Conservation (phyloP, 129 eudicot species). For the Mikania micrantha region DNA sequence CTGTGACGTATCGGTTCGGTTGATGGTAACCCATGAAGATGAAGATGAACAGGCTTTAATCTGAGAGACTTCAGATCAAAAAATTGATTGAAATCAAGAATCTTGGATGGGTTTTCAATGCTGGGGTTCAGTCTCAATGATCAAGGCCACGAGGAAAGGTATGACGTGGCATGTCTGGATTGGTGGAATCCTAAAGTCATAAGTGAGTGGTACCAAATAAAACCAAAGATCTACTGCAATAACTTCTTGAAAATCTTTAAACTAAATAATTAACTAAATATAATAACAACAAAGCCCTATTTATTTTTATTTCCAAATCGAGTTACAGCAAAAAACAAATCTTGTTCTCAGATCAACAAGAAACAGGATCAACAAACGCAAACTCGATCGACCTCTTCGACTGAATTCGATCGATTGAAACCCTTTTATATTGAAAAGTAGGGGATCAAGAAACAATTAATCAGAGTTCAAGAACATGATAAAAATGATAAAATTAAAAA, state of each 20-base stretch:
- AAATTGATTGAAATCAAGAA: background rate
- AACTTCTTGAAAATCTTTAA: conserved; percentile 17
- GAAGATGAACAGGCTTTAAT: conserved; percentile 7
- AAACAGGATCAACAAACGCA: too few relatives aligned
- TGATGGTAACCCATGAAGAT: background rate
- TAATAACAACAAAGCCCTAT: conserved; percentile 18
- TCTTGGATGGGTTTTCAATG: background rate
- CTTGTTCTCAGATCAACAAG: conserved; percentile 3
- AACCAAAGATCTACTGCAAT: conserved; percentile 22
- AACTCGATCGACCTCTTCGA: too few relatives aligned
- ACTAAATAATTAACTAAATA: conserved; percentile 8
- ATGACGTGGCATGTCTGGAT: conserved; percentile 30
- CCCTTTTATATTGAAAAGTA: background rate
- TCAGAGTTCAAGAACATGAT: background rate
- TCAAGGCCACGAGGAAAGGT: conserved; percentile 28
- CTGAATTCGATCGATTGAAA: background rate
- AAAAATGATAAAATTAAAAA: background rate
- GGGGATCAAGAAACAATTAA: background rate
- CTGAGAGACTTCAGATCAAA: background rate
- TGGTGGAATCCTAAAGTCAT: conserved; percentile 17
- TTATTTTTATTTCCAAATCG: conserved; percentile 1
- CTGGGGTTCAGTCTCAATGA: conserved; percentile 12
- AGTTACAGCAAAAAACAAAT: background rate
- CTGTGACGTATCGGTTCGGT: background rate
- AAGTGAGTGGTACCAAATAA: conserved; percentile 16